Evolutionary conservation across 495 filamentous ascomycete genomes (phyloP).

Genomic region (Neurospora cerealis): DNA sequence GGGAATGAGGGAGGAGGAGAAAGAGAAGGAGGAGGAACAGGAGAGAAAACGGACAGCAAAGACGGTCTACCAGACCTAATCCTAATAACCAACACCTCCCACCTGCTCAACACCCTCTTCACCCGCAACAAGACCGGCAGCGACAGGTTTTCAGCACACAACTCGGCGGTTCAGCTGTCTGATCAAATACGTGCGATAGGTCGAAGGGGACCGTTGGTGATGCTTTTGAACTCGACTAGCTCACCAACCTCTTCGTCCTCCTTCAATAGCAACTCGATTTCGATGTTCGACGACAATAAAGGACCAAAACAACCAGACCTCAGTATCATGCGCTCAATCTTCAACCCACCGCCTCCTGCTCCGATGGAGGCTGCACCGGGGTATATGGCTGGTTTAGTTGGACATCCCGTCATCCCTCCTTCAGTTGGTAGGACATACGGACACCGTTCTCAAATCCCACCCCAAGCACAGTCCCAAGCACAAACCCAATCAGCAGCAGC

Average conservation of each 20-base stretch:
- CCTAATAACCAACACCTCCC: conserved; percentile 31
- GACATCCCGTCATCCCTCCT: no score
- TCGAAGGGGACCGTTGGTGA: conserved; percentile 22
- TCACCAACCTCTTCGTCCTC: background rate
- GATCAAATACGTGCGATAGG: conserved; percentile 23
- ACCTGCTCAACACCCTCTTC: conserved; percentile 33
- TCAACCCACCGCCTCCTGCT: conserved; percentile 9
- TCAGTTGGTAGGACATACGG: no score
- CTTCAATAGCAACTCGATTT: background rate
- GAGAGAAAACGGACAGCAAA: background rate
- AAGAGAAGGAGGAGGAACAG: background rate
- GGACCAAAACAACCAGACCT: background rate
- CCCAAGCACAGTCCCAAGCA: background rate
- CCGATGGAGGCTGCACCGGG: background rate
- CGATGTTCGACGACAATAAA: background rate
- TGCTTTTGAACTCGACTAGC: conserved; percentile 34
- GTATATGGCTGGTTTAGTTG: background rate
- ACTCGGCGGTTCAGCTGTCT: conserved; percentile 23
- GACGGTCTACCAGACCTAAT: conserved; percentile 25
- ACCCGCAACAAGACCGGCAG: conserved; percentile 11
- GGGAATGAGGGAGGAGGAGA: no score
- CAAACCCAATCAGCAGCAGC: background rate
- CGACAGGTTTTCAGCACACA: conserved; percentile 24
- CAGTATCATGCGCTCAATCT: conserved; percentile 29
- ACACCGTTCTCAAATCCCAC: no score